Base-by-base conservation (phyloP, 73 alveolate genomes). In the Paramecium primaurelia region DNA sequence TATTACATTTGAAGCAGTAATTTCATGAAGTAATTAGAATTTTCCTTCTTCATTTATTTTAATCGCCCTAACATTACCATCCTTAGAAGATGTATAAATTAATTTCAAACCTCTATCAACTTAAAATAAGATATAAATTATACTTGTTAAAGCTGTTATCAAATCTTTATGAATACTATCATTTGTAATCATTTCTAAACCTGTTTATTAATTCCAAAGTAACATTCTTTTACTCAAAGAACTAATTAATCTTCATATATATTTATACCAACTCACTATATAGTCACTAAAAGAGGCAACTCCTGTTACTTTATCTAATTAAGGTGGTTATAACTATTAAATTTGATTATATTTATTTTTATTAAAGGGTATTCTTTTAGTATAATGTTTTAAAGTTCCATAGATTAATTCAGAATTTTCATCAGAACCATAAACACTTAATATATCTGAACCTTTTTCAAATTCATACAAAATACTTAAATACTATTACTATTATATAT, bases 281-380 rank as follows among this genome's bases (percentile, higher is more conserved):
- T 36, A 38, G 37, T 75, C 59, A 36, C 28, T 20, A 75, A 75
- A 25, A 36, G 47, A 22, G 6, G 59, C 88, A 34, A 75, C 88
- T 75, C 88, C 88, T 38, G 88, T 75, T 22, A 75, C 88, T 22
- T 75, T 75, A 75, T 75, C 88, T 8, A 38, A 75, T 38, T 75
- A 42, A 75, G 88, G 88, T n/a, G 88, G 88, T 7, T 36, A 38
- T n/a, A 75, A 75, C 68, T 38, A 38, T 75, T 75, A 75, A 18
- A 75, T 36, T 38, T 75, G 18, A 30, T 42, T 42, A 75, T 38
- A 75, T 75, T 42, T 75, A 75, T 75, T 75, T 42, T 75, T 38
- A 20, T 36, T 42, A 38, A 42, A 38, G 3, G 58, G 37, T 42
- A 75, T 75, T 20, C 58, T 75, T 75, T 75, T 75, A 3, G 60